Evolutionary conservation across 768 basidiomycete genomes (phyloP), one percentile per base, ranked within the genome.

Genomic region (Lenzites betulinus): DNA sequence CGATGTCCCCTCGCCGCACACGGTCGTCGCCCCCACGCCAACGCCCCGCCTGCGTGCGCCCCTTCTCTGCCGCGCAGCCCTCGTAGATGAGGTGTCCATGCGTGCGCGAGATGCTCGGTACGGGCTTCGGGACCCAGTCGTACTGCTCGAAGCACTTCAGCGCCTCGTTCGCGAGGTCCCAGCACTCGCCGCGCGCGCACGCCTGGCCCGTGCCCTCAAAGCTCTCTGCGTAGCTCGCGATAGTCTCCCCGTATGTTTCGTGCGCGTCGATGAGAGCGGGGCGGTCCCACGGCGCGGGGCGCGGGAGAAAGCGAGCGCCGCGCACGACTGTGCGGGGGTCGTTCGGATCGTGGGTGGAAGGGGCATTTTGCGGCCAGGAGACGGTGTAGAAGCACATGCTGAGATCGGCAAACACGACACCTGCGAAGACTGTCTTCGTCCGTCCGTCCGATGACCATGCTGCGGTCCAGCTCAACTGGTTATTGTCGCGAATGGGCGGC

Each of bases 41-140:
- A 35, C 76, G 68, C 35, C 80, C 80, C 3, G 66, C 66, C 68
- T 73, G 75, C 35, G 43, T 44, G 22, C 54, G 49, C 7, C 75
- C 75, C 54, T 68, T 65, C n/a, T 68, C 68, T 51, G 62, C 70
- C 23, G 74, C 80, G 60, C 64, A 70, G 41, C 73, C 82, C 60
- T 72, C 75, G 61, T 73, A 85, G 51, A 85, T 76, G 39, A 84
- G 74, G 64, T 84, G 81, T 0, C 84, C 83, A 62, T 86, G 84
- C 46, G 82, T 83, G 47, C 81, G 76, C 46, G 74, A 74, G 30
- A 81, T 74, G 62, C 78, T 80, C 42, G 76, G 78, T 16, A 84
- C 69, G 38, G 83, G 82, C 59, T 74, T 74, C 18, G 79, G 77
- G 43, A 78, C 71, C 59, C 78, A 78, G 51, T 78, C 76, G 66